Evolutionary conservation across 768 basidiomycete genomes (phyloP), one percentile per base, ranked within the genome.

Genomic region (Boletus fagicola): DNA sequence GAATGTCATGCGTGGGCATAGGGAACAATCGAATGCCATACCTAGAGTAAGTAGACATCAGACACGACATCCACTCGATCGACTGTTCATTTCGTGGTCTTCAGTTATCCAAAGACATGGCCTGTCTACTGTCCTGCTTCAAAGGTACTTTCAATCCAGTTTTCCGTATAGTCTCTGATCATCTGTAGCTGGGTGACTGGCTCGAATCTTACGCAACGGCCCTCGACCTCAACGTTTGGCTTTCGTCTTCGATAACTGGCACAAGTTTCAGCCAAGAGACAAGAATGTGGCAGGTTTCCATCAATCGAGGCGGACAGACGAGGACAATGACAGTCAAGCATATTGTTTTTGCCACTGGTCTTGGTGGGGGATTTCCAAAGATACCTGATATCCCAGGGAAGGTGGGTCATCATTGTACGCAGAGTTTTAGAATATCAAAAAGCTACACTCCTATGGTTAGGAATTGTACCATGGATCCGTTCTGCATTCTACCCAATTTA

Each of bases 221-320:
- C 4, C 73, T 86, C 54, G 86, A 87, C 57, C 64, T 89, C 9
- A 81, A 85, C 60, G 78, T 85, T 18, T 87, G 84, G 87, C 79
- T 77, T 0, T 79, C 78, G 0, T 72, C 81, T 3, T 75, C 67
- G 16, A 68, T 82, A 24, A 66, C 56, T 1, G 68, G 62, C 13
- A 67, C 77, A 8, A 59, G 42, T 0, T 78, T 77, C 64, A 67
- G 75, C 61, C 67, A 70, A 26, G 66, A 65, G 33, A 72, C 68
- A 28, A 65, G 65, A 35, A 71, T 66, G 7, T 85, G 83, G 83
- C 64, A 68, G 24, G 75, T 82, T 28, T 66, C 60, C 1, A 59
- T 84, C 48, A 58, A 66, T 26, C 69, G 74, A 16, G 62, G 56
- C 12, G 70, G 58, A 35, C 70, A 36, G 62, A 65, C 18, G 58